Base-by-base conservation (phyloP, 2,329 filamentous ascomycete genomes). In the Fusarium sp. region DNA sequence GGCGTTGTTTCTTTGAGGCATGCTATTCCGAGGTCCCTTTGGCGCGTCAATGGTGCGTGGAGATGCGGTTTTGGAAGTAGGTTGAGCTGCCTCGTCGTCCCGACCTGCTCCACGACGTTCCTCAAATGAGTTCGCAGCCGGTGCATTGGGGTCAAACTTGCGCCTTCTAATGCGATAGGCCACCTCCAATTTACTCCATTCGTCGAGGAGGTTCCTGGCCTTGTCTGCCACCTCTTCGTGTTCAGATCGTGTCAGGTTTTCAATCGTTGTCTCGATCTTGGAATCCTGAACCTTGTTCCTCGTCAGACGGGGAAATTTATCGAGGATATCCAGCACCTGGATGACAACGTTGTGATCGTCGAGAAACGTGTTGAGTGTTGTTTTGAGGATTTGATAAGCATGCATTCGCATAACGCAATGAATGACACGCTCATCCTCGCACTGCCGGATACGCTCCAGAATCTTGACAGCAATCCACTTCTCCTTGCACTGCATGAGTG, bases 401-500 rank as follows among this genome's bases (percentile, higher is more conserved):
- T 98, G 95, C 90, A 98, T 96, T 71, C 92, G 91, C 73, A 97
- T 91, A 35, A 98, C 93, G 48, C 90, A 88, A 76, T 95, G 91
- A 59, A 91, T 88, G 53, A 97, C 92, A 63, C 88, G 88, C 72
- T 97, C 92, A 68, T 97, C 93, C 44, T 94, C 86, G 73, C 91
- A 93, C 36, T 86, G 85, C 76, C 97, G 92, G 61, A 99, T 93
- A 48, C 95, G 93, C 67, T 89, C 86, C 58, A 99, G 85, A 53
- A 99, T 82, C 78, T 98, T 98, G 78, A 97, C 93, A 3, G 92
- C 93, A 76, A 99, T 97, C 95, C 95, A 99, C 78, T 97, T 97
- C 82, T 99, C 95, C 78, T 97, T 96, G 83, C 92, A 97, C 76
- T 97, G 94, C 88, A 97, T 93, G 57, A 99, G 86, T 49, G 93